Conservation (phyloP, 306 rosid species). For the Biancaea sappan region DNA sequence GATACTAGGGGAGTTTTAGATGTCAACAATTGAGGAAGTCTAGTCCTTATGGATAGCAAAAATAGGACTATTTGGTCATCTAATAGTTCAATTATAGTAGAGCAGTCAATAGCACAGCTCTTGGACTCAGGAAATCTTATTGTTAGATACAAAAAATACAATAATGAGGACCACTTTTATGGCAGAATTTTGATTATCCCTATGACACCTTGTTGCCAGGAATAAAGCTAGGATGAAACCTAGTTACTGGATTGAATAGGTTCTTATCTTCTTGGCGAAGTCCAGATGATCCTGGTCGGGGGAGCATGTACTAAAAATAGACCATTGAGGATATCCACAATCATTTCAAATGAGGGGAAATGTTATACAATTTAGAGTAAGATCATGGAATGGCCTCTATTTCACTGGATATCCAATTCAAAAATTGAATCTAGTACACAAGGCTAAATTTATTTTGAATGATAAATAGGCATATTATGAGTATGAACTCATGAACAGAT, state of each 20-base stretch:
- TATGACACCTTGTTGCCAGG: constrained; percentile 27
- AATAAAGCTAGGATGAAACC: constrained; percentile 37
- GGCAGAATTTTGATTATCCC: constrained; percentile 40
- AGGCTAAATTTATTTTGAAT: constrained; percentile 15
- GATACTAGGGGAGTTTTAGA: not conserved
- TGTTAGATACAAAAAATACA: not conserved
- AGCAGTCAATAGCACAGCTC: not conserved
- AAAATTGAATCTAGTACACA: not conserved
- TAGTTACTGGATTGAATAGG: constrained; percentile 22
- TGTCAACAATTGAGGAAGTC: not conserved
- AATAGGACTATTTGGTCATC: constrained; percentile 24
- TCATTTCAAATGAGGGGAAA: not conserved
- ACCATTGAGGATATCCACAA: constrained; percentile 31
- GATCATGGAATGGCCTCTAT: constrained; percentile 39
- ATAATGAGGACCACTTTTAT: not conserved
- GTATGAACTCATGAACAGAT: constrained; percentile 1
- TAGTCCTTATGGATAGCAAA: not conserved
- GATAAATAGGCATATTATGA: constrained; percentile 24
- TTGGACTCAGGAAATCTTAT: constrained; percentile 25
- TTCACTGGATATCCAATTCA: constrained; percentile 12
- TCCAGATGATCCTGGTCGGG: constrained; percentile 33
- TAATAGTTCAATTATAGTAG: not conserved
- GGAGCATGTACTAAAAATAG: not conserved
- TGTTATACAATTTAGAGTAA: not conserved
- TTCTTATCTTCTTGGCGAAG: constrained; percentile 31